Base-by-base conservation (phyloP, 169 alveolate species). In the Plasmodium knowlesi region DNA sequence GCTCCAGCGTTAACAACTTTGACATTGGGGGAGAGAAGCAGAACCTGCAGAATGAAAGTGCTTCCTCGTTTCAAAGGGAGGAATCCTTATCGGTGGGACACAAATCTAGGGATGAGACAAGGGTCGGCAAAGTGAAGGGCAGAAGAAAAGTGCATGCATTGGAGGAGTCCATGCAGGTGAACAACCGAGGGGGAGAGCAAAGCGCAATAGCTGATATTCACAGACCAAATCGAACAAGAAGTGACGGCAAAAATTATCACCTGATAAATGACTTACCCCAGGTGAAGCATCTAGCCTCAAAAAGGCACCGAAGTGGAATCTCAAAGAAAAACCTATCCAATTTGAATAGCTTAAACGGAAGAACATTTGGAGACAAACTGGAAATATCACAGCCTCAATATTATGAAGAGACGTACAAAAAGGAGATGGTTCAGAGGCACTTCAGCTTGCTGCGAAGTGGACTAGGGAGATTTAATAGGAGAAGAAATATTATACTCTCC, bases 371-470 rank as follows among this genome's bases (percentile, higher is more conserved):
- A 32, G 80, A 32, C 12, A 76, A 86, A 74, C 19, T 86, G 16
- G 93, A 86, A 22, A 73, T 22, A 12, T 5, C 80, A 54, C 57
- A 86, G 39, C 28, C 28, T 53, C 41, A 50, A 30, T 34, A 86
- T 53, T 74, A 46, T 78, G 73, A 70, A 43, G 86, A 86, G 67
- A 86, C 85, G 57, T 86, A 41, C 37, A 89, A 89, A 43, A 89
- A 80, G 32, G 72, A 79, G 73, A 67, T 89, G 30, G 80, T 89
- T n/a, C 89, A 89, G 19, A 78, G 53, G 32, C 89, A 89, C 73
- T 80, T 89, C 72, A 67, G 84, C 50, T 71, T 89, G 50, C 34
- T 89, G 34, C 94, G 91, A 28, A 89, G 83, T 78, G 94, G 84
- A 8, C 71, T 46, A 22, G 91, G 54, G 19, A 89, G 19, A 67